Evolutionary conservation across 2,329 filamentous ascomycete species (phyloP), one percentile per base, ranked within the genome.

Genomic region (Colletotrichum coccodes): DNA sequence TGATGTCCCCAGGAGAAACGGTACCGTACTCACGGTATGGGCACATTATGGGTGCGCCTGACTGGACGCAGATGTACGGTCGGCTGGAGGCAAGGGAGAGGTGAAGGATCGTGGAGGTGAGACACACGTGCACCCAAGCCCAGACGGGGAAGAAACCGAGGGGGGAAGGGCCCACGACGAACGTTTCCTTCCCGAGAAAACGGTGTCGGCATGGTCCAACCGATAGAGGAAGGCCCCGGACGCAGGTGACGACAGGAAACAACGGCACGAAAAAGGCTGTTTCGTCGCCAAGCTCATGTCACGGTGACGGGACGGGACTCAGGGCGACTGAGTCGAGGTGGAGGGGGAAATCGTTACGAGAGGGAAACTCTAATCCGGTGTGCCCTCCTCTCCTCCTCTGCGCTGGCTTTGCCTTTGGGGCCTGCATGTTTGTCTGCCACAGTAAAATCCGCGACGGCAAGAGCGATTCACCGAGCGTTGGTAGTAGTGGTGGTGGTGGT

Each of bases 301-400:
- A 69, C 40, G 40, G 49, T 50, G 61, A 60, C 61, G 61, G 61
- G 65, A 56, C 61, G 28, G 26, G 49, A 34, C 21, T 26, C 46
- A 28, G 32, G 59, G 44, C 42, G 28, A 56, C 42, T 58, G 64
- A 68, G 64, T 68, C 64, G 64, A 68, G 60, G 52, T 52, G 64
- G 64, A 67, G 59, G 64, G 64, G 64, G 16, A 68, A 40, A 63
- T 52, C 44, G 64, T 67, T 68, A 52, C 64, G 59, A 57, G 52
- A 63, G 52, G 52, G 44, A 57, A 68, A 68, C 59, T 58, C 50
- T 68, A 64, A 58, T 32, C 59, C 54, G 38, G 64, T 64, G 44
- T 53, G 28, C 34, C 26, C 21, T 53, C 23, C 34, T 16, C 21
- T 32, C 23, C 32, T 64, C 47, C n/a, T 42, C 26, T 53, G 36